Base-by-base conservation (phyloP, 441 rosid species). In the Manihot esculenta region DNA sequence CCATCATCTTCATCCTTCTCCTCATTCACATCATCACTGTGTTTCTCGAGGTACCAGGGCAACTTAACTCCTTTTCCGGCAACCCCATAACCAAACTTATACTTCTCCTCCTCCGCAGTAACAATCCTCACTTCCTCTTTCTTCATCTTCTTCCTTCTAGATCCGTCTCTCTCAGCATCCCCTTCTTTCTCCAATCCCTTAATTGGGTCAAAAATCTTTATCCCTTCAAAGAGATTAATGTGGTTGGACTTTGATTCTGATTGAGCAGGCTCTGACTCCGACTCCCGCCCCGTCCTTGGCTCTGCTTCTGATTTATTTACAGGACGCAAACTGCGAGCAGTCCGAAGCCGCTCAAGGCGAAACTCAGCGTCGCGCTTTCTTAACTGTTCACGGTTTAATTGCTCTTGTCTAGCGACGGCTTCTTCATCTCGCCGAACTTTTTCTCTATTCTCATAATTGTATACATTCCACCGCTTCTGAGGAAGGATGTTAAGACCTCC, bases 401-500 rank as follows among this genome's bases (percentile, higher is more conserved):
- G 95, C 80, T 87, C 97, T 73, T 90, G 92, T 60, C 50, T 92
- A 0, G 97, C 95, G 0, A 91, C 97, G 0, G 89, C 94, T 77
- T 92, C 97, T 77, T 94, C 94, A 45, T 94, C 97, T 38, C 74
- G 78, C 38, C 86, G 78, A 56, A 90, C 95, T 78, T 92, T 94
- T 76, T 92, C 97, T 76, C 91, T 75, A 69, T 94, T n/a, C n/a
- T n/a, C n/a, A n/a, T n/a, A n/a, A n/a, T n/a, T n/a, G n/a, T n/a
- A n/a, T n/a, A n/a, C n/a, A 73, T 90, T 94, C 99, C 97, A 94
- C 24, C 89, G 79, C 89, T 94, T 94, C 74, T 92, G 97, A 3
- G 97, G 98, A 20, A 92, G 93, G 61, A 94, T 94, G 71, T 94
- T 94, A 57, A 94, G 82, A 66, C 97, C 97, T 18, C 97, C 96